A percentile compares a stretch with the other conserved stretches of the same genome.
Evolutionary conservation across 192 early-diverging fungal species (phyloP).

Genomic region (Coemansia sp.): DNA sequence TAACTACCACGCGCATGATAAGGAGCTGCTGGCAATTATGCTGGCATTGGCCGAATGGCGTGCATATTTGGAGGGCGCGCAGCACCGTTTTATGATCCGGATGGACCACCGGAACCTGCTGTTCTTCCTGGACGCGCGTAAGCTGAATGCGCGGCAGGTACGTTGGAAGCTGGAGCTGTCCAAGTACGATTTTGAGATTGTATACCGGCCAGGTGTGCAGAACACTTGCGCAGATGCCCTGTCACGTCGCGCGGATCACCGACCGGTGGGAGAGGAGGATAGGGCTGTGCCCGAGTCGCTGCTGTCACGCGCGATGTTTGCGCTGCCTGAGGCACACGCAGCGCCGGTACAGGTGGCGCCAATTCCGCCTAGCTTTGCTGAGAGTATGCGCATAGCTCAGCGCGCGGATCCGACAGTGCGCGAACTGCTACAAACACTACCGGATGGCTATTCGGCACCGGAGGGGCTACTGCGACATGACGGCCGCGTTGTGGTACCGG

Average conservation of each 20-base stretch:
- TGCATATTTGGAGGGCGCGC: constrained; percentile 1
- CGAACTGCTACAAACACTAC: not conserved
- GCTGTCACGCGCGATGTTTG: not conserved
- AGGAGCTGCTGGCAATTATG: constrained; percentile 8
- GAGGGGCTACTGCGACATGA: not conserved
- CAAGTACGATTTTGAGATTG: not conserved
- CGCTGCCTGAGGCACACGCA: not conserved
- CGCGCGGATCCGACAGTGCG: not conserved
- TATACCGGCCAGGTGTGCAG: not conserved
- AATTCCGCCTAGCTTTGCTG: not conserved
- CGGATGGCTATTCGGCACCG: not conserved
- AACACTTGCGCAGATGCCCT: constrained; percentile 9
- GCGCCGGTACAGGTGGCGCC: not conserved
- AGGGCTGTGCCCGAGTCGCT: not conserved
- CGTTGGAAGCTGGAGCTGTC: constrained; percentile 1
- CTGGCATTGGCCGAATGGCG: constrained; percentile 2
- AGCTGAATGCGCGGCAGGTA: not conserved
- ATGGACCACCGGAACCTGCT: not conserved
- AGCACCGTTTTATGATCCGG: not conserved
- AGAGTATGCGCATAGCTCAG: not conserved
- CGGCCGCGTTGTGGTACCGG: not conserved
- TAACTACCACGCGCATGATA: constrained; percentile 6
- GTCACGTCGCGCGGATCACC: not conserved
- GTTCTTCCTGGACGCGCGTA: not conserved
- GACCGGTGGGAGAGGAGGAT: not conserved